Percentiles rank a stretch among this genome's conserved stretches.
phyloP scores from a whole-genome alignment of 1,139 yeast species.

The Fermentozyma sake region DNA sequence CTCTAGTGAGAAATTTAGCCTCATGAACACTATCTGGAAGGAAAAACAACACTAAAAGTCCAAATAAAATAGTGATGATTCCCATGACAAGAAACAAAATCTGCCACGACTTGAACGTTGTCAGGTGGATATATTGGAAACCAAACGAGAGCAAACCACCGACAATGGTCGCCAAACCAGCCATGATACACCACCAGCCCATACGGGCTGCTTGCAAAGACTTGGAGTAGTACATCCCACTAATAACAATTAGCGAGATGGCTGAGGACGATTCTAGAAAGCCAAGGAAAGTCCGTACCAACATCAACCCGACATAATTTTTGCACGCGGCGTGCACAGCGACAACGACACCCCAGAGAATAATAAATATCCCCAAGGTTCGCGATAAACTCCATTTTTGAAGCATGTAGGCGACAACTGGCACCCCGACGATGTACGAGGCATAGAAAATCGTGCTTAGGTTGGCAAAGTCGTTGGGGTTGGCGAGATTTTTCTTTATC shows the following conservation, averaged over 20 bases:
- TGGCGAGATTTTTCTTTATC: constrained; percentile 30
- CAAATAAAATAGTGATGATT: constrained; percentile 28
- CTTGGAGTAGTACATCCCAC: constrained; percentile 37
- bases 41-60: constrained; percentile 17
- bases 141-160: constrained; percentile 40
- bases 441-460: constrained; percentile 41
- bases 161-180: constrained; percentile 36
- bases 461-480: constrained; percentile 38
- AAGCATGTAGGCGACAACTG: constrained; percentile 33
- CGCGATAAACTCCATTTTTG: constrained; percentile 39
- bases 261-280: constrained; percentile 17
- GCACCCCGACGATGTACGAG: constrained; percentile 46
- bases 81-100: constrained; percentile 38
- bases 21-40: constrained; percentile 41
- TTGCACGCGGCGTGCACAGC: constrained; percentile 31
- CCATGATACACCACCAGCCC: constrained; percentile 25
- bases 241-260: constrained; percentile 15
- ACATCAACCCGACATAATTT: constrained; percentile 37
- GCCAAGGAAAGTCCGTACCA: constrained; percentile 33
- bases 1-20: constrained; percentile 34
- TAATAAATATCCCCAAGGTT: constrained; percentile 30
- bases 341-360: constrained; percentile 41
- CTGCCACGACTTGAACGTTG: constrained; percentile 31
- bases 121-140: constrained; percentile 32
- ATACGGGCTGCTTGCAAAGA: constrained; percentile 18